Evolutionary conservation across 2,329 filamentous ascomycete species (phyloP).

Genomic region (Scortechinia acanthostroma): DNA sequence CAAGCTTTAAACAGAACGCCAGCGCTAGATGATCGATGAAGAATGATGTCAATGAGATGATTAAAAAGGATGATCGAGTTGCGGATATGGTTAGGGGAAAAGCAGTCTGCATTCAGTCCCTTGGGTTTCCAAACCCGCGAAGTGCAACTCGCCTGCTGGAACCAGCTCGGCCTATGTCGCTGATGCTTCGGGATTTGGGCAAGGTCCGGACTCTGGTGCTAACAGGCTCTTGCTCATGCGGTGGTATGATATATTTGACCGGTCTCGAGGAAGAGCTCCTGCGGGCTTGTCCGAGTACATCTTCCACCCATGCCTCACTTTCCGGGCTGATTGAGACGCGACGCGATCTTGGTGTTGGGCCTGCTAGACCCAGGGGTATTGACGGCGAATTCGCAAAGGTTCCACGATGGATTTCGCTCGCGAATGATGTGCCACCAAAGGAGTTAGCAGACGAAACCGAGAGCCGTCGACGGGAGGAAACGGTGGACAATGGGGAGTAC

Average conservation of each 20-base stretch:
- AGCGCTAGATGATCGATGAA: too few species aligned
- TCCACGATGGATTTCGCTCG: neutral
- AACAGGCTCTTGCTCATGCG: constrained; percentile 1
- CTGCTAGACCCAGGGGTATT: constrained; percentile 32
- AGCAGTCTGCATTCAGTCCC: constrained; percentile 3
- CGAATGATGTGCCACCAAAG: constrained; percentile 10
- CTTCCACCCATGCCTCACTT: constrained; percentile 35
- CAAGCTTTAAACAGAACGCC: too few species aligned
- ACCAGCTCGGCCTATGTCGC: constrained; percentile 23
- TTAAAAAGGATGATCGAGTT: too few species aligned
- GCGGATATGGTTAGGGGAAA: too few species aligned
- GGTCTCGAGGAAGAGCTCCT: constrained; percentile 9
- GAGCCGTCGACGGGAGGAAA: constrained; percentile 17
- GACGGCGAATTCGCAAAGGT: constrained; percentile 13
- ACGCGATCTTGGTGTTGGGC: constrained; percentile 27
- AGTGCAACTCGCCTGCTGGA: constrained; percentile 25
- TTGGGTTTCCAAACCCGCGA: constrained; percentile 19
- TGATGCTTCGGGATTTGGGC: constrained; percentile 23
- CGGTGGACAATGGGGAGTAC: constrained; percentile 16
- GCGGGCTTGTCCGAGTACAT: constrained; percentile 31
- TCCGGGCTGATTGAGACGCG: constrained; percentile 29
- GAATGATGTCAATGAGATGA: too few species aligned
- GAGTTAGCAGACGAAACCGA: constrained; percentile 27
- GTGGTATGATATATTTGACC: neutral
- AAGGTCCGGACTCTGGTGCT: constrained; percentile 8